A percentile compares a stretch with the other conserved stretches of the same genome.
Evolutionary conservation across 1,139 yeast genomes (phyloP).

Genomic region (Saccharomyces hybrid): DNA sequence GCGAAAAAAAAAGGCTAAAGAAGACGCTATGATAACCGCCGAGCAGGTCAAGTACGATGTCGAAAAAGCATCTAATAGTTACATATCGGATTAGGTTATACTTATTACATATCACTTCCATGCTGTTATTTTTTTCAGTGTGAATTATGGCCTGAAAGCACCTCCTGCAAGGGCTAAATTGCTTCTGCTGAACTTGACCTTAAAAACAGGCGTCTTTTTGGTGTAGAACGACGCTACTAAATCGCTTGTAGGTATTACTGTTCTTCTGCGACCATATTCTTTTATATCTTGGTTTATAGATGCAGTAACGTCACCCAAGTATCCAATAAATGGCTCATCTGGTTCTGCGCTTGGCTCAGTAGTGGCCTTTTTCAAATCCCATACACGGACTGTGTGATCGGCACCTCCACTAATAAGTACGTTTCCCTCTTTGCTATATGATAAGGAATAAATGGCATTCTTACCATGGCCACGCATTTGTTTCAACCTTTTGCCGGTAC

Average conservation of each 20-base stretch:
- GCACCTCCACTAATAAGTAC: constrained; percentile 90
- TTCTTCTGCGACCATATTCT: constrained; percentile 47
- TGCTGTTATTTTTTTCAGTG: background rate
- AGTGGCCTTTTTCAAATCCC: constrained; percentile 89
- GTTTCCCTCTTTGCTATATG: constrained; percentile 81
- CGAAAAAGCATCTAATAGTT: background rate
- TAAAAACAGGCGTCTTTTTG: constrained; percentile 88
- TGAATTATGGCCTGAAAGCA: constrained; percentile 41
- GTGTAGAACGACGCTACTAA: constrained; percentile 93
- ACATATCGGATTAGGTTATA: background rate
- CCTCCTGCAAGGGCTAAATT: constrained; percentile 93
- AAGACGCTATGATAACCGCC: background rate
- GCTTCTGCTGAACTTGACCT: constrained; percentile 84
- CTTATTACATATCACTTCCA: background rate
- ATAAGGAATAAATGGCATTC: constrained; percentile 74
- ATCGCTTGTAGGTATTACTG: constrained; percentile 74
- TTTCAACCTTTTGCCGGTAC: constrained; percentile 80
- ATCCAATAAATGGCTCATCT: constrained; percentile 49
- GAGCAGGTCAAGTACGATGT: background rate
- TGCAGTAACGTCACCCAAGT: constrained; percentile 33
- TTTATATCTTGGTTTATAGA: constrained; percentile 31
- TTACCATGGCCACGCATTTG: constrained; percentile 87
- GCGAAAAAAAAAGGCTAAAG: background rate
- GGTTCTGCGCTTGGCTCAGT: constrained; percentile 77
- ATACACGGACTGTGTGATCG: constrained; percentile 85